Evolutionary conservation across 805 yeast genomes (phyloP).

Genomic region (Wickerhamomyces chambardii): DNA sequence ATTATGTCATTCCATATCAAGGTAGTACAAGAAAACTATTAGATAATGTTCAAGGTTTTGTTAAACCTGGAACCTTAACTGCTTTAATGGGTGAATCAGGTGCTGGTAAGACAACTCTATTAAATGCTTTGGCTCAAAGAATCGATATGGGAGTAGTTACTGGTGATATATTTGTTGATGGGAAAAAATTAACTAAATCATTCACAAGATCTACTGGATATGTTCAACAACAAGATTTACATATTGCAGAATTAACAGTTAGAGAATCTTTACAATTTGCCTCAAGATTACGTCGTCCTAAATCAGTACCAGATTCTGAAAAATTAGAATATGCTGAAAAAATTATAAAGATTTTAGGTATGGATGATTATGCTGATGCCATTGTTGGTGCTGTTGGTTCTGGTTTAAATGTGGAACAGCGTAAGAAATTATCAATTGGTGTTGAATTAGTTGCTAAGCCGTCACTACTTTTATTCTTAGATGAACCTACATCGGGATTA

Average conservation of each 20-base stretch:
- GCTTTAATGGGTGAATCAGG: constrained; percentile 62
- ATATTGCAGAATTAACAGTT: constrained; percentile 27
- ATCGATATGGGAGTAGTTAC: constrained; percentile 42
- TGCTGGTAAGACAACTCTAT: constrained; percentile 53
- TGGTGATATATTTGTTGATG: constrained; percentile 49
- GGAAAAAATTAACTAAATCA: constrained; percentile 35
- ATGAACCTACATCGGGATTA: constrained; percentile 44
- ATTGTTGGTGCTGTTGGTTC: constrained; percentile 38
- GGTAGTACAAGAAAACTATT: no score
- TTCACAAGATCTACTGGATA: constrained; percentile 39
- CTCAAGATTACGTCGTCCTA: constrained; percentile 44
- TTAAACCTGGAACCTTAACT: constrained; percentile 47
- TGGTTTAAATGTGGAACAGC: constrained; percentile 38
- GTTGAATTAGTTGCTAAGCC: constrained; percentile 41
- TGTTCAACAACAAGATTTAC: constrained; percentile 49
- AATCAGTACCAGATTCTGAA: no score
- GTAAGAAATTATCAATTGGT: constrained; percentile 34
- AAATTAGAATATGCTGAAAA: no score
- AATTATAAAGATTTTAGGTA: no score
- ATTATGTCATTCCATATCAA: constrained; percentile 28
- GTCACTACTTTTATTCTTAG: constrained; percentile 34
- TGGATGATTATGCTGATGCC: constrained; percentile 26
- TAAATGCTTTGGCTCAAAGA: constrained; percentile 44
- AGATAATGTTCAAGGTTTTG: constrained; percentile 34
- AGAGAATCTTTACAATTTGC: constrained; percentile 33